Evolutionary conservation across 257 asterid species (phyloP), one percentile per base, ranked within the genome.

Genomic region (Solanum pennellii): DNA sequence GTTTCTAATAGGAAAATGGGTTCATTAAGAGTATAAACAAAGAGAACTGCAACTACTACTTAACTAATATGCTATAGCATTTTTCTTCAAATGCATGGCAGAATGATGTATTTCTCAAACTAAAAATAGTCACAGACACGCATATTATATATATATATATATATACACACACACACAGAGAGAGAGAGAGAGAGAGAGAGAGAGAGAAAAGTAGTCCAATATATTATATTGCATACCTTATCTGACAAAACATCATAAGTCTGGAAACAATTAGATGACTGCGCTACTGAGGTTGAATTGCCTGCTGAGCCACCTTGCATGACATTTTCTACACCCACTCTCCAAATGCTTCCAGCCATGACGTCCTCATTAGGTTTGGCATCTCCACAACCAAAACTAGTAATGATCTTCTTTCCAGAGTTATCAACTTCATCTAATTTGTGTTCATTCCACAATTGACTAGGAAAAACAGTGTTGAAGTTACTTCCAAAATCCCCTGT

Each of bases 331-430:
- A 75, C 93, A 88, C 92, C 89, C 6, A 92, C 65, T 90, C 94
- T 90, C 96, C 98, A 93, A 45, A 94, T 89, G 45, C 89, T 75
- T 62, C 90, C 92, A 89, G 91, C 88, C 90, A 85, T 62, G 45
- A 88, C 90, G 91, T 83, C 87, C 71, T 89, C 94, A 87, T 83
- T 91, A 83, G 94, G 83, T 83, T 90, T 94, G 84, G 91, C 66
- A 86, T 88, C 86, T 82, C 62, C 83, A 76, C 90, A 88, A 66
- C 92, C 92, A 83, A 92, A 92, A 88, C 89, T 92, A 88, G 86
- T 88, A 91, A 92, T 87, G 74, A 92, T 88, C 42, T 94, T 91
- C 31, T 92, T 94, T 71, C 92, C 90, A 90, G 93, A 89, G 77
- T 91, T 88, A 90, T 89, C 93, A 52, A 87, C 74, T 21, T 88